phyloP scores from a whole-genome alignment of 1,139 yeast genomes.

The Saccharomyces pastorianus region DNA sequence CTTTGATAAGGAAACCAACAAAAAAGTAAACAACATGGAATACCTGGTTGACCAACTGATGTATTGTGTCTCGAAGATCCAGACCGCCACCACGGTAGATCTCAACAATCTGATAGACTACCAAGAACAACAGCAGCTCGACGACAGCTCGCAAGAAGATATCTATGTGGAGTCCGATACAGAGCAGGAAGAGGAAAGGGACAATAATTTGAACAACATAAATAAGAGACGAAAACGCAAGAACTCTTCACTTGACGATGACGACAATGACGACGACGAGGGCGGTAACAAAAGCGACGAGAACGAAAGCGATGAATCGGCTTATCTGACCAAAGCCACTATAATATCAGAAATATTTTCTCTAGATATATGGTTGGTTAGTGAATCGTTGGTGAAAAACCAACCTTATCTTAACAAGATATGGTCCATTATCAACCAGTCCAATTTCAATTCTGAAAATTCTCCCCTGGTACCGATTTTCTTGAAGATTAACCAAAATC shows the following conservation, averaged over 20 bases:
- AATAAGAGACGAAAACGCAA: neutral
- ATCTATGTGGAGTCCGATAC: conserved; percentile 1
- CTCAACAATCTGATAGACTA: neutral
- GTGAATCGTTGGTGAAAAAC: conserved; percentile 83
- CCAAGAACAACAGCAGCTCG: neutral
- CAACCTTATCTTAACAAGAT: conserved; percentile 54
- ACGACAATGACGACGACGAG: conserved; percentile 8
- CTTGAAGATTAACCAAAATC: conserved; percentile 86
- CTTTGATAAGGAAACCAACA: conserved; percentile 14
- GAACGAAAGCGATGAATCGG: conserved; percentile 6
- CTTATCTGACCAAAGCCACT: conserved; percentile 23
- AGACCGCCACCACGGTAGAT: conserved; percentile 10
- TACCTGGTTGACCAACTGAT: conserved; percentile 25
- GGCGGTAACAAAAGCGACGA: neutral
- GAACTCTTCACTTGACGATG: conserved; percentile 10
- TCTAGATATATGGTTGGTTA: conserved; percentile 91
- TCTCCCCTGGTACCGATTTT: conserved; percentile 54
- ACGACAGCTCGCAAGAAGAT: neutral
- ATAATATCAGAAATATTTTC: conserved; percentile 68
- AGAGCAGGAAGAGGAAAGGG: conserved; percentile 11
- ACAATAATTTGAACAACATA: conserved; percentile 9
- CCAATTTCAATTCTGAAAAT: conserved; percentile 48
- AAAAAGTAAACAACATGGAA: conserved; percentile 38
- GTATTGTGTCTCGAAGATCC: conserved; percentile 4
- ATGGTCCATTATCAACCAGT: conserved; percentile 71